Conservation (phyloP, 208 protist species). For the Trichomonas gallinae region DNA sequence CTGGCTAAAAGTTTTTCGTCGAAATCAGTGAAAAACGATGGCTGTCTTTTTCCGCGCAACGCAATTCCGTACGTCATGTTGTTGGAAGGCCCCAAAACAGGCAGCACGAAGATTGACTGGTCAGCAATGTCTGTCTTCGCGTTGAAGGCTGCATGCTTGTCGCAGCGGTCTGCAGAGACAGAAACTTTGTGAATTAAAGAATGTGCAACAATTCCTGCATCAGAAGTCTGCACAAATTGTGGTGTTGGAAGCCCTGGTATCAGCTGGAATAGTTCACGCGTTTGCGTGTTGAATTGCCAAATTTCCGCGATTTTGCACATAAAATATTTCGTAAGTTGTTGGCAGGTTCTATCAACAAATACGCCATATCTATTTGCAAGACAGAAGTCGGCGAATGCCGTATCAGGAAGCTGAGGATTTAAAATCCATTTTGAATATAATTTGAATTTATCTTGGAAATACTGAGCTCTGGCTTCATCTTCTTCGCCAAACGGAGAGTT, state of each 20-base stretch:
- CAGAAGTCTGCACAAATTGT: not conserved
- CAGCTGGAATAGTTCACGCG: not conserved
- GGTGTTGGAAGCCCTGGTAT: not conserved
- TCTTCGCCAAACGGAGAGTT: not conserved
- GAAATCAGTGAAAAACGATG: not conserved
- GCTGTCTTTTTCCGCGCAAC: not conserved
- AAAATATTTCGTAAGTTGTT: not conserved
- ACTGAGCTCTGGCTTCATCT: not conserved
- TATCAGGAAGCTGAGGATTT: not conserved
- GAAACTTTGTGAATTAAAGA: not conserved
- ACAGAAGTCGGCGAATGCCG: not conserved
- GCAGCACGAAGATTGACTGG: not conserved
- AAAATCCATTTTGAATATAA: slow-evolving; percentile 6
- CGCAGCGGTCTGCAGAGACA: not conserved
- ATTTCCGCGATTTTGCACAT: not conserved
- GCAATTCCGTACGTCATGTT: not conserved
- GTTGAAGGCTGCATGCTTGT: not conserved
- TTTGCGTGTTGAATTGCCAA: not conserved
- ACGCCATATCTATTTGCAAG: not conserved
- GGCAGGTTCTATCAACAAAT: not conserved
- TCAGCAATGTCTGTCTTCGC: not conserved
- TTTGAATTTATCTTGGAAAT: not conserved
- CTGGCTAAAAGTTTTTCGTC: not conserved
- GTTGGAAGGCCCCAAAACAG: not conserved
- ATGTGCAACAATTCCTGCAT: not conserved